phyloP scores from a whole-genome alignment of 1,284 basidiomycete species.

The Tylopilus sp. region DNA sequence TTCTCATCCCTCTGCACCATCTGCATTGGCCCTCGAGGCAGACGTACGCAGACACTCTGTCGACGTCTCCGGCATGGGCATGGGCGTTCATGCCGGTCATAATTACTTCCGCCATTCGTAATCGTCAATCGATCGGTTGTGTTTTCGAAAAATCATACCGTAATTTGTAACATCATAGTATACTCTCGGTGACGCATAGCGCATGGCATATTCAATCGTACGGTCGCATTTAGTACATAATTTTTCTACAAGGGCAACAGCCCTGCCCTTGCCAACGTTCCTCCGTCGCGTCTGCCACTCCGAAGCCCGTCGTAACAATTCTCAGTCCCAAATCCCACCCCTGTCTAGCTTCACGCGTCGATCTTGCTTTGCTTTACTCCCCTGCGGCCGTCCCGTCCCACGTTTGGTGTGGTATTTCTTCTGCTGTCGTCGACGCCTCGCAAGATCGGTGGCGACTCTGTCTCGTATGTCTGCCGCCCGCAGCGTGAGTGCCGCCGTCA shows the following conservation, averaged over 20 bases:
- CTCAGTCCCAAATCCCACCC: conserved; percentile 62
- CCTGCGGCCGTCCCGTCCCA: conserved; percentile 67
- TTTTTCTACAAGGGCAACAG: background rate
- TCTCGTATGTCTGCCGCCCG: conserved; percentile 45
- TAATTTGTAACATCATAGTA: conserved; percentile 25
- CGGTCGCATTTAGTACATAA: conserved; percentile 13
- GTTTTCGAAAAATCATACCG: conserved; percentile 5
- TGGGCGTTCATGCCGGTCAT: conserved; percentile 24
- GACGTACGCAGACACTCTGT: conserved; percentile 36
- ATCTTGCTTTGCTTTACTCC: conserved; percentile 84
- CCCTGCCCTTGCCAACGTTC: background rate
- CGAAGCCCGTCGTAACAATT: conserved; percentile 18
- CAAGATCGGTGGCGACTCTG: conserved; percentile 64
- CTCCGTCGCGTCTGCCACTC: conserved; percentile 7
- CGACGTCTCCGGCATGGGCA: conserved; percentile 33
- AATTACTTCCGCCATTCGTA: conserved; percentile 13
- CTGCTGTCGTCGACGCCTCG: conserved; percentile 64
- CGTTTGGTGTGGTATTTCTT: conserved; percentile 75
- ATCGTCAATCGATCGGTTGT: background rate
- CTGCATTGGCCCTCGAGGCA: conserved; percentile 31
- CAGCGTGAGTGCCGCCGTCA: conserved; percentile 34
- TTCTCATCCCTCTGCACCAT: conserved; percentile 29
- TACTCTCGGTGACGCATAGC: conserved; percentile 6
- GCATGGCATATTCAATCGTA: conserved; percentile 3
- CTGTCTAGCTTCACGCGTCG: conserved; percentile 62